Percentiles rank a stretch among this genome's conserved stretches.
Evolutionary conservation across 2,329 filamentous ascomycete genomes (phyloP).

Genomic region (Penicillium sp.): DNA sequence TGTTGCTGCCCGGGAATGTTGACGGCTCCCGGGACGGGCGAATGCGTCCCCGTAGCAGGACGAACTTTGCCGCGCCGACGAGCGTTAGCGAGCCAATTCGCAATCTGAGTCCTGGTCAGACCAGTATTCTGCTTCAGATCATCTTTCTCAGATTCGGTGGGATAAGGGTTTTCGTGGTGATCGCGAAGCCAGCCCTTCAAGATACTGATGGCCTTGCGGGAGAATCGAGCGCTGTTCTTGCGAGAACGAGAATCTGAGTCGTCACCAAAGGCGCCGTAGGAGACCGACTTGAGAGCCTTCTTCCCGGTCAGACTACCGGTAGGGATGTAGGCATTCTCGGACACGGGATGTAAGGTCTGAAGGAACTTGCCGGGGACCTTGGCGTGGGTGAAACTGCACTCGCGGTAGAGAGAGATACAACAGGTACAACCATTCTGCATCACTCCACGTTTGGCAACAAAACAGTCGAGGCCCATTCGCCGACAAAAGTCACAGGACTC

Average conservation of each 20-base stretch:
- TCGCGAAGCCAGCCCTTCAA: constrained; percentile 81
- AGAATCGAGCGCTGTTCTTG: constrained; percentile 73
- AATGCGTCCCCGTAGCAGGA: constrained; percentile 60
- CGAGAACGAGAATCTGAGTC: constrained; percentile 44
- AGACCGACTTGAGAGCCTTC: constrained; percentile 42
- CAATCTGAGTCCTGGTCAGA: constrained; percentile 77
- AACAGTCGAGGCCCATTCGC: constrained; percentile 48
- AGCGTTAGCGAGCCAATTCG: constrained; percentile 90
- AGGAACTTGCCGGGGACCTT: constrained; percentile 43
- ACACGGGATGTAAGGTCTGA: constrained; percentile 45
- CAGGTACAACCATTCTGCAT: constrained; percentile 48
- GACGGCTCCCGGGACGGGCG: constrained; percentile 68
- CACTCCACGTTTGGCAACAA: constrained; percentile 45
- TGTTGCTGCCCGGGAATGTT: constrained; percentile 66
- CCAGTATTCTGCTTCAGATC: constrained; percentile 74
- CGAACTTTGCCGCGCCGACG: constrained; percentile 76
- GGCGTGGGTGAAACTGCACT: constrained; percentile 48
- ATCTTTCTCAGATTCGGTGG: constrained; percentile 82
- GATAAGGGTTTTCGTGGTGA: constrained; percentile 80
- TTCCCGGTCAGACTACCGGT: constrained; percentile 41
- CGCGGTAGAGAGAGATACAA: constrained; percentile 47
- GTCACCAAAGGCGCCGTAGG: constrained; percentile 34
- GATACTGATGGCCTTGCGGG: constrained; percentile 72
- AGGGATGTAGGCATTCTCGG: constrained; percentile 42
- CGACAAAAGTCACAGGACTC: constrained; percentile 48